Percentiles rank a stretch among this genome's conserved stretches.
phyloP scores from a whole-genome alignment of 2,329 filamentous ascomycete genomes.

The Pseudogymnoascus sp. region DNA sequence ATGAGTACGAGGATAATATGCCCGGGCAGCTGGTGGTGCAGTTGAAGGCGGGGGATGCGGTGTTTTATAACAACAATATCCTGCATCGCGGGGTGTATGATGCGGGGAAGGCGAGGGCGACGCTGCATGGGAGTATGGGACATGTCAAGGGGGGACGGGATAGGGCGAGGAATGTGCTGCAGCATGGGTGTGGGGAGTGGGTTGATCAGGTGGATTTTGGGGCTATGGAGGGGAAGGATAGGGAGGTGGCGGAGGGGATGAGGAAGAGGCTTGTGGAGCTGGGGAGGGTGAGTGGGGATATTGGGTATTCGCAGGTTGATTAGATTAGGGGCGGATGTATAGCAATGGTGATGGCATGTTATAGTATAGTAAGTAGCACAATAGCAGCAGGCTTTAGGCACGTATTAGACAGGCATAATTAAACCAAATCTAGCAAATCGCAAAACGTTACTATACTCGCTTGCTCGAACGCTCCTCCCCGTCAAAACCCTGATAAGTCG shows the following conservation, averaged over 20 bases:
- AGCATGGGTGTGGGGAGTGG: conserved; percentile 66
- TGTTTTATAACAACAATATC: conserved; percentile 90
- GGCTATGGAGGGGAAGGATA: conserved; percentile 36
- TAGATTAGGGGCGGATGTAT: not conserved
- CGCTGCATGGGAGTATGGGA: conserved; percentile 66
- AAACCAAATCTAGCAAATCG: conserved; percentile 1
- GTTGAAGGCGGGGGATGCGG: conserved; percentile 67
- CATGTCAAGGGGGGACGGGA: conserved; percentile 46
- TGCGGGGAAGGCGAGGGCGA: conserved; percentile 53
- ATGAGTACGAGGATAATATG: conserved; percentile 53
- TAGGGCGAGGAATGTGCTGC: conserved; percentile 64
- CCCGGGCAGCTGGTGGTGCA: conserved; percentile 58
- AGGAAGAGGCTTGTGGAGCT: conserved; percentile 53
- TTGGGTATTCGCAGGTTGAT: conserved; percentile 55
- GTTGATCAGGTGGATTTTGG: conserved; percentile 52
- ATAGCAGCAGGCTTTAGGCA: not conserved
- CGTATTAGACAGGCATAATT: not conserved
- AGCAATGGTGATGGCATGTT: not conserved
- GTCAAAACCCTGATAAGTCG: not conserved
- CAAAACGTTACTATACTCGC: not conserved
- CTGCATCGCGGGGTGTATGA: conserved; percentile 65
- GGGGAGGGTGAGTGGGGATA: conserved; percentile 51
- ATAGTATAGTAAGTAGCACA: not conserved
- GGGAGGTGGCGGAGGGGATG: conserved; percentile 54
- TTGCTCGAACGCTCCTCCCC: not conserved